These are phyloP conservation scores for Leishmania turanica DNA, from an alignment of 208 protist genomes.

Conservation along the genomic window DNA sequence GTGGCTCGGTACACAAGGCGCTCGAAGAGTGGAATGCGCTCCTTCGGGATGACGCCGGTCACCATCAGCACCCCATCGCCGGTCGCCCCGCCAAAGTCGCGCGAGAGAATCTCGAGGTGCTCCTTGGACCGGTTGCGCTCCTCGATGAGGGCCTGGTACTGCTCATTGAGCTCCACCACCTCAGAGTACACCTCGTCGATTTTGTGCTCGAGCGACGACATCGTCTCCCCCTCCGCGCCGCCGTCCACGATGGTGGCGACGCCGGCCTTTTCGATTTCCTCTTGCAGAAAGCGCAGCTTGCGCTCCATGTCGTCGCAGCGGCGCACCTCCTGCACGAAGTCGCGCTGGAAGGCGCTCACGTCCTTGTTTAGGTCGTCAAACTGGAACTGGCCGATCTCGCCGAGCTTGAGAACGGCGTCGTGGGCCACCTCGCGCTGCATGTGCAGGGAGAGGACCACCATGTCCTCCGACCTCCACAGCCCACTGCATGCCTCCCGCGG, in stretches of 20 bases:
- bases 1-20: constrained; percentile 95
- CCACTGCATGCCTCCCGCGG: constrained; percentile 83
- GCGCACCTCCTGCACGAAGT: constrained; percentile 97
- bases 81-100: constrained; percentile 62
- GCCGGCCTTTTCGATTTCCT: constrained; percentile 86
- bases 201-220: constrained; percentile 89
- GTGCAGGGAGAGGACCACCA: constrained; percentile 96
- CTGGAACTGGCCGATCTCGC: constrained; percentile 95
- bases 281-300: constrained; percentile 95
- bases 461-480: constrained; percentile 97
- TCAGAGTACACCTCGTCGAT: constrained; percentile 94
- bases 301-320: constrained; percentile 97
- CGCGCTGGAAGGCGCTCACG: constrained; percentile 96
- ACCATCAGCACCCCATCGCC: constrained; percentile 86
- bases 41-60: constrained; percentile 94
- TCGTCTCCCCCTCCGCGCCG: constrained; percentile 59
- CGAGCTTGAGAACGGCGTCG: constrained; percentile 96
- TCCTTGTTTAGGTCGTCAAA: constrained; percentile 96
- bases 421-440: constrained; percentile 98
- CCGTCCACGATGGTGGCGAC: constrained; percentile 55
- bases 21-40: constrained; percentile 91
- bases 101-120: constrained; percentile 80
- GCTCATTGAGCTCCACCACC: constrained; percentile 91
- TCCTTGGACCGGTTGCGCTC: constrained; percentile 81
- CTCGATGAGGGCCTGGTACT: constrained; percentile 84